phyloP scores from a whole-genome alignment of 495 filamentous ascomycete genomes.

The Haplographium delicatum region DNA sequence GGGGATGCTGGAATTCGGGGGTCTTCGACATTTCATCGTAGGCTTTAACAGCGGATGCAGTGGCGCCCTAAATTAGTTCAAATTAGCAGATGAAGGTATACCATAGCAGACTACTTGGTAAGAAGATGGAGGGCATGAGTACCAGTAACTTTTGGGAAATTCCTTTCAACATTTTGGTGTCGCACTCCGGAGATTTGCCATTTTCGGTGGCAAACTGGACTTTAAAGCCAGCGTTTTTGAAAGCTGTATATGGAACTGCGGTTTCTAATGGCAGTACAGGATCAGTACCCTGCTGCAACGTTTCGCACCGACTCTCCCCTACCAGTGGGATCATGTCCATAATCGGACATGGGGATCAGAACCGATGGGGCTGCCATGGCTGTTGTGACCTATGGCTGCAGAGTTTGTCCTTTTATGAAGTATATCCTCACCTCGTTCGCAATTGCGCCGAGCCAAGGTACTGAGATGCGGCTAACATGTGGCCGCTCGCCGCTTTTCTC shows the following conservation, averaged over 20 bases:
- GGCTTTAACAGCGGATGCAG: slow-evolving; percentile 31
- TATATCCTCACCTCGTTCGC: too few relatives aligned
- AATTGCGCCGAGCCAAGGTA: too few relatives aligned
- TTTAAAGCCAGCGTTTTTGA: slow-evolving; percentile 46
- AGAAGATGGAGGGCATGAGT: slow-evolving; percentile 10
- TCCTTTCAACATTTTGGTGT: slow-evolving; percentile 47
- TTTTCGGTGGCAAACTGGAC: slow-evolving; percentile 47
- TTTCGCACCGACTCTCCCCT: background rate
- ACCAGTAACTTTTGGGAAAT: slow-evolving; percentile 48
- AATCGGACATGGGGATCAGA: slow-evolving; percentile 48
- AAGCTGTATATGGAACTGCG: slow-evolving; percentile 42
- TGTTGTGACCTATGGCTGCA: background rate
- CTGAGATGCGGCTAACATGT: too few relatives aligned
- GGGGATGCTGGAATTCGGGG: slow-evolving; percentile 35
- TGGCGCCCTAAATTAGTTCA: slow-evolving; percentile 37
- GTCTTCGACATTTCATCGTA: slow-evolving; percentile 41
- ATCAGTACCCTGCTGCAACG: background rate
- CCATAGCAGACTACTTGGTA: background rate
- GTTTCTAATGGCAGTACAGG: slow-evolving; percentile 34
- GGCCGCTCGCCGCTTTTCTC: too few relatives aligned
- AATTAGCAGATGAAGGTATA: background rate
- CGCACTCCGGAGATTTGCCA: slow-evolving; percentile 43
- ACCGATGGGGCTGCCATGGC: slow-evolving; percentile 25
- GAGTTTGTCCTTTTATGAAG: too few relatives aligned
- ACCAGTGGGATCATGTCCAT: slow-evolving; percentile 54